Percentiles rank a stretch among this genome's conserved stretches.
Conservation (phyloP, 768 basidiomycete genomes). For the Lepiota brunneoincarnata region DNA sequence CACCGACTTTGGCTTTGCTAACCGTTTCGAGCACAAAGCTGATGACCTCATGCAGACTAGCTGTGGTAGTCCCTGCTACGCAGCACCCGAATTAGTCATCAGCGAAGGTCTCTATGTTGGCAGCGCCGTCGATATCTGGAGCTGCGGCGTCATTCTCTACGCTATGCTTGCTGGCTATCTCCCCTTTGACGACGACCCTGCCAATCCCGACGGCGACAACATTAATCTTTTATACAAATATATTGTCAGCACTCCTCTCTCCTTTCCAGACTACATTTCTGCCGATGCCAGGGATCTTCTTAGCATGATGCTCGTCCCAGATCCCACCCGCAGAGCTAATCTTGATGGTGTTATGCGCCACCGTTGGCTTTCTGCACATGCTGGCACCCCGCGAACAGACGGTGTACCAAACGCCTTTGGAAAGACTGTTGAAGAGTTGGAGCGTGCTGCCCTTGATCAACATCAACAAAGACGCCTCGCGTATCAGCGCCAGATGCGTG, state of each 20-base stretch:
- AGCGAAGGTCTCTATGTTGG: slow-evolving; percentile 97
- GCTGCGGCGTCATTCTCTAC: slow-evolving; percentile 92
- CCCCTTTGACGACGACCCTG: slow-evolving; percentile 99
- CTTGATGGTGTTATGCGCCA: slow-evolving; percentile 82
- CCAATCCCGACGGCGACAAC: slow-evolving; percentile 98
- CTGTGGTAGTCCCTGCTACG: slow-evolving; percentile 97
- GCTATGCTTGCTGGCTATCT: slow-evolving; percentile 97
- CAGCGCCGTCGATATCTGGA: slow-evolving; percentile 97
- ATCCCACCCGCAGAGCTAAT: slow-evolving; percentile 77
- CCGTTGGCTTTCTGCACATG: slow-evolving; percentile 76
- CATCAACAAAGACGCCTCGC: slow-evolving; percentile 81
- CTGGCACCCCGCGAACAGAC: slow-evolving; percentile 32
- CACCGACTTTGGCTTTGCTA: slow-evolving; percentile 99
- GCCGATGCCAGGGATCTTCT: slow-evolving; percentile 80
- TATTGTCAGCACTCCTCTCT: slow-evolving; percentile 94
- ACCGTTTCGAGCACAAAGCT: slow-evolving; percentile 87
- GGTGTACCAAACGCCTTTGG: slow-evolving; percentile 50
- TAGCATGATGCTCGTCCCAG: slow-evolving; percentile 91
- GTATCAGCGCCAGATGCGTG: slow-evolving; percentile 79
- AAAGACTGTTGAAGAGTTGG: slow-evolving; percentile 73
- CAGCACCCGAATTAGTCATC: slow-evolving; percentile 96
- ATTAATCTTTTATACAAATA: slow-evolving; percentile 99
- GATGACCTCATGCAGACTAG: slow-evolving; percentile 99
- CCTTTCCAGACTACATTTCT: slow-evolving; percentile 96
- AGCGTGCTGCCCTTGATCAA: slow-evolving; percentile 76